Conservation (phyloP, 345 rosid genomes). For the Gossypioides kirkii region DNA sequence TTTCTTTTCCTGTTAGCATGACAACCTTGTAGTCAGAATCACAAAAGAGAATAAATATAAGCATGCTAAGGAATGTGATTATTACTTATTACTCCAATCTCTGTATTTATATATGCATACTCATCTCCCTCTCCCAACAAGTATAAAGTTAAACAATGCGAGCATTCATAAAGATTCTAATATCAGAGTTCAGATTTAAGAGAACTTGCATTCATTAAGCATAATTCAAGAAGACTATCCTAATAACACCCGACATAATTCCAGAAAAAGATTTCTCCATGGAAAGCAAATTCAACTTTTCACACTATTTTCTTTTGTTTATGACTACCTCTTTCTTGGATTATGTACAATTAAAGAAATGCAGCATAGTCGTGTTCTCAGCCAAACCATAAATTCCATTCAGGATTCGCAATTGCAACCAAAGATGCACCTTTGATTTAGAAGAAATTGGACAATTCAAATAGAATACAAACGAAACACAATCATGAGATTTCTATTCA, state of each 20-base stretch:
- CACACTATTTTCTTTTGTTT: background rate
- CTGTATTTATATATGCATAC: background rate
- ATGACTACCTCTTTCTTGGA: too few relatives aligned
- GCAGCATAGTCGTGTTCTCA: background rate
- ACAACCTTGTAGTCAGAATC: background rate
- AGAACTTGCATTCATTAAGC: background rate
- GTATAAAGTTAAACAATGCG: background rate
- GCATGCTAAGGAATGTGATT: background rate
- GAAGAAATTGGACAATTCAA: background rate
- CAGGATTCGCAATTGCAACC: background rate
- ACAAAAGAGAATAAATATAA: background rate
- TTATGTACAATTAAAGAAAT: background rate
- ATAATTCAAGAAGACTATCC: background rate
- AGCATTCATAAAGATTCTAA: background rate
- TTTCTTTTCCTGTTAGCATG: slow-evolving; percentile 41
- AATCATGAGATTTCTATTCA: background rate
- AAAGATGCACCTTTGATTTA: background rate
- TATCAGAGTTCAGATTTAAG: background rate
- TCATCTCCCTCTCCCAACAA: background rate
- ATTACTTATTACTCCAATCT: background rate
- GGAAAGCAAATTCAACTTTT: background rate
- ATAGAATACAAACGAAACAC: background rate
- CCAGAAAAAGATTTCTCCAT: background rate
- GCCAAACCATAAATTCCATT: background rate
- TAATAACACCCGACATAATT: background rate